A percentile compares a stretch with the other conserved stretches of the same genome.
Conservation (phyloP, 1,139 yeast species). For the Candida sanyaensis region DNA sequence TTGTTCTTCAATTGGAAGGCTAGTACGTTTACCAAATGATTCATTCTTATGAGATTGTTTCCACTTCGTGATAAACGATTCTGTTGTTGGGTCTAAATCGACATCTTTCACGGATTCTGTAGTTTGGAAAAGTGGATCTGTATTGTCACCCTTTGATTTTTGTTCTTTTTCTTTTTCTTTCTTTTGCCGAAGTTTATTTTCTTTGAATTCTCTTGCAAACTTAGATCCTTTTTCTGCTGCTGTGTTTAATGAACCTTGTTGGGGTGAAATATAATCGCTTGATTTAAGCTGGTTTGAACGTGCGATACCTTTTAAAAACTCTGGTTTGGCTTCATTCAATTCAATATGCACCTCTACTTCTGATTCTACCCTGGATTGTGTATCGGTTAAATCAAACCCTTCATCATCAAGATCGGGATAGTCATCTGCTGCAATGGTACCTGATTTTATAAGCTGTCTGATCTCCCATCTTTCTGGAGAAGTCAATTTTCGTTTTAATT, state of each 20-base stretch:
- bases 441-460: slow-evolving; percentile 78
- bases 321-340: slow-evolving; percentile 67
- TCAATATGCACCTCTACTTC: slow-evolving; percentile 74
- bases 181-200: slow-evolving; percentile 52
- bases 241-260: slow-evolving; percentile 76
- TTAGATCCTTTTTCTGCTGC: slow-evolving; percentile 80
- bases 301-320: slow-evolving; percentile 61
- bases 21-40: slow-evolving; percentile 56
- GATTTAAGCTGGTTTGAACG: slow-evolving; percentile 5
- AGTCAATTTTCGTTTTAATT: slow-evolving; percentile 52
- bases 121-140: slow-evolving; percentile 41
- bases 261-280: slow-evolving; percentile 29
- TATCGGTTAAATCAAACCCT: slow-evolving; percentile 48
- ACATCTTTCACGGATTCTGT: slow-evolving; percentile 7
- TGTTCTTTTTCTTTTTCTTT: slow-evolving; percentile 51
- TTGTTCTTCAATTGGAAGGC: slow-evolving; percentile 54
- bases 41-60: slow-evolving; percentile 42
- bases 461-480: slow-evolving; percentile 94
- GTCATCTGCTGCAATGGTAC: slow-evolving; percentile 68
- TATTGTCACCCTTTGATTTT: slow-evolving; percentile 27
- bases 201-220: slow-evolving; percentile 65
- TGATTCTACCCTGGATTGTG: slow-evolving; percentile 29
- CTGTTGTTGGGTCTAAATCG: slow-evolving; percentile 11
- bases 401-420: slow-evolving; percentile 58
- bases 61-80: slow-evolving; percentile 47